Conservation (phyloP, 2,329 filamentous ascomycete species). For the Thelonectria discophora region DNA sequence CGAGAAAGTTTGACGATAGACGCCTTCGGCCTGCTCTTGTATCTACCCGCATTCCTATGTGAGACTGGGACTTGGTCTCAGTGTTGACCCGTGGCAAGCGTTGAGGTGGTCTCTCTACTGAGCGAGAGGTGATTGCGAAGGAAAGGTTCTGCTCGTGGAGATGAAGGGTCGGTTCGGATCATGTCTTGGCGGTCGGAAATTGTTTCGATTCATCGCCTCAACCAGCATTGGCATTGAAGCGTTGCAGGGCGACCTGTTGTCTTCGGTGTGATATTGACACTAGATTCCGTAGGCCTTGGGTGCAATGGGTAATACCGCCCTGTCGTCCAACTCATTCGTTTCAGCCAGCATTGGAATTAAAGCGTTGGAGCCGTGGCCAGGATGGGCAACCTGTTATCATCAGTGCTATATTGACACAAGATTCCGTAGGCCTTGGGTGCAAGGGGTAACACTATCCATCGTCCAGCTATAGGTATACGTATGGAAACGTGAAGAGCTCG, state of each 20-base stretch:
- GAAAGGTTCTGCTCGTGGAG: not conserved
- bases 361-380: too few species aligned
- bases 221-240: not conserved
- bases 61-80: not conserved
- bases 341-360: too few species aligned
- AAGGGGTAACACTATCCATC: too few species aligned
- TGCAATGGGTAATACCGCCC: too few species aligned
- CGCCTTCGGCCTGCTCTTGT: not conserved
- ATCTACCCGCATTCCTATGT: not conserved
- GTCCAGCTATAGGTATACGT: too few species aligned
- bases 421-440: too few species aligned
- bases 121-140: too few species aligned
- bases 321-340: too few species aligned
- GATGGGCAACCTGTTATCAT: too few species aligned
- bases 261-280: not conserved
- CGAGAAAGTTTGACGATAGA: not conserved
- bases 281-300: not conserved
- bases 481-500: conserved; percentile 92
- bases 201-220: not conserved
- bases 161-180: not conserved
- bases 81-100: not conserved
- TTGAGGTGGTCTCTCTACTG: too few species aligned
- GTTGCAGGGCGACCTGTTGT: too few species aligned
- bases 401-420: too few species aligned
- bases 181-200: not conserved